Evolutionary conservation across 331 rosid genomes (phyloP).

Genomic region (Phaseolus coccineus): DNA sequence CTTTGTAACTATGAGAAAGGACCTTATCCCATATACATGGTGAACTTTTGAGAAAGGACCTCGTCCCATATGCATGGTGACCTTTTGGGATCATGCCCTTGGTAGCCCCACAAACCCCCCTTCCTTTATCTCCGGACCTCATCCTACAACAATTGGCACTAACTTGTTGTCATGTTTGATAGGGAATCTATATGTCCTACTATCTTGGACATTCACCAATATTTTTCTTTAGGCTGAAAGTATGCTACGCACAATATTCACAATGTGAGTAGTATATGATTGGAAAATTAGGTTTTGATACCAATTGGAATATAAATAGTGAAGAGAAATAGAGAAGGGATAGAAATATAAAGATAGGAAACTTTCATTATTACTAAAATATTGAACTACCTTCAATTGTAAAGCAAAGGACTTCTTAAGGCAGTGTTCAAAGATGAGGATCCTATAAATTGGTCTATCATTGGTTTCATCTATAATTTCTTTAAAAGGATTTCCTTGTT

Average conservation of each 20-base stretch:
- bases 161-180: not conserved
- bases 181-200: not conserved
- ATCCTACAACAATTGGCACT: not conserved
- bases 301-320: not conserved
- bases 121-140: not conserved
- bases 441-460: not conserved
- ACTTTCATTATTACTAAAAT: not conserved
- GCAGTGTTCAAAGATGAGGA: not conserved
- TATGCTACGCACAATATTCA: not conserved
- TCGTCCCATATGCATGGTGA: not conserved
- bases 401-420: not conserved
- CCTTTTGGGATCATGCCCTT: not conserved
- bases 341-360: not conserved
- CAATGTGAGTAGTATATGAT: not conserved
- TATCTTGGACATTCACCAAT: not conserved
- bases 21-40: not conserved
- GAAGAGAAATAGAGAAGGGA: not conserved
- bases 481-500: not conserved
- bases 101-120: not conserved
- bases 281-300: not conserved
- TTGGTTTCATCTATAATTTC: not conserved
- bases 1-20: not conserved
- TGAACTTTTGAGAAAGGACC: not conserved
- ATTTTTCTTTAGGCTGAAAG: not conserved
- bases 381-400: not conserved